phyloP scores from a whole-genome alignment of 352 stramenopile species.

The Phytophthora syringae region DNA sequence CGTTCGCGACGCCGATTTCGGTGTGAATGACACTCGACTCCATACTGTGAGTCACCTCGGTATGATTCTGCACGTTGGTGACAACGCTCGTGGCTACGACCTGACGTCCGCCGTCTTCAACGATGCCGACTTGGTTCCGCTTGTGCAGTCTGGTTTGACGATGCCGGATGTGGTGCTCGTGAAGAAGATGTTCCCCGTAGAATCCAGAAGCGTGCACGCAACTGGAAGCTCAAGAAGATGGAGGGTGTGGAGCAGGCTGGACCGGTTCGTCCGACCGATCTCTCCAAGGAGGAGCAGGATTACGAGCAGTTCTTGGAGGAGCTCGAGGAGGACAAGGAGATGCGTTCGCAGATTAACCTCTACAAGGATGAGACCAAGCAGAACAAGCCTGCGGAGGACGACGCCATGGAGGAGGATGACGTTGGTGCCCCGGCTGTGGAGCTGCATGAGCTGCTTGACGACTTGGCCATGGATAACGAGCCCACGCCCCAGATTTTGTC shows the following conservation, averaged over 20 bases:
- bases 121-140: conserved; percentile 91
- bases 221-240: conserved; percentile 97
- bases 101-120: conserved; percentile 95
- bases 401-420: conserved; percentile 65
- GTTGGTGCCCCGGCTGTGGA: conserved; percentile 56
- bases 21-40: conserved; percentile 96
- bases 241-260: conserved; percentile 91
- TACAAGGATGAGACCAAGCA: conserved; percentile 91
- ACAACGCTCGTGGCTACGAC: conserved; percentile 98
- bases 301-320: conserved; percentile 99
- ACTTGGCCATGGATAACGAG: conserved; percentile 73
- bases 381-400: conserved; percentile 24
- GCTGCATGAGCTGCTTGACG: conserved; percentile 82
- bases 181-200: conserved; percentile 97
- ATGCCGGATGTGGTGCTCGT: conserved; percentile 98
- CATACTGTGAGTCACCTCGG: conserved; percentile 95
- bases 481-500: conserved; percentile 60
- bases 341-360: conserved; percentile 97
- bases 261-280: conserved; percentile 78
- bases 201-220: conserved; percentile 88
- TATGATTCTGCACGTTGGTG: conserved; percentile 96
- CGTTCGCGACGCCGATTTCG: conserved; percentile 84
- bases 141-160: conserved; percentile 80
- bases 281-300: conserved; percentile 93
- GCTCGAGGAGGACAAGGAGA: conserved; percentile 97